Conservation (phyloP, 2,329 filamentous ascomycete genomes). For the Chaetomiaceae sp. region DNA sequence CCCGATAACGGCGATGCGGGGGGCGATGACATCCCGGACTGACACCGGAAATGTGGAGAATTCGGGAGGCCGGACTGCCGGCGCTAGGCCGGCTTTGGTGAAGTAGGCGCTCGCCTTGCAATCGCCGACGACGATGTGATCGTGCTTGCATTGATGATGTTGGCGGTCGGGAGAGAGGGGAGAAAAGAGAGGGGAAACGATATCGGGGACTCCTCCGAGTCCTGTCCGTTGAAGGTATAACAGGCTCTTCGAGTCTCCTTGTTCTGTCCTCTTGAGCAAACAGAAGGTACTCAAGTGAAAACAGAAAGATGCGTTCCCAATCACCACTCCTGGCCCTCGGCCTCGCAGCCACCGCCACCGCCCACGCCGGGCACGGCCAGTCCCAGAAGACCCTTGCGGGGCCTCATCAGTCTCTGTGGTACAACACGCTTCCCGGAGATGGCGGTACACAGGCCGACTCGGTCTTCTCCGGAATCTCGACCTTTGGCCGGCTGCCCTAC, state of each 20-base stretch:
- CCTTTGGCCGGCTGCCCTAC: constrained; percentile 76
- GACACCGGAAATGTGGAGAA: neutral
- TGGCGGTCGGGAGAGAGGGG: too few species aligned
- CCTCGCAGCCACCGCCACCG: constrained; percentile 48
- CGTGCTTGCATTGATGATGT: neutral
- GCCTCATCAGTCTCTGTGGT: constrained; percentile 74
- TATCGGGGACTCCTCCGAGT: neutral
- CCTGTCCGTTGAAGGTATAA: neutral
- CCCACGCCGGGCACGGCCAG: constrained; percentile 54
- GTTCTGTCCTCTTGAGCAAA: neutral
- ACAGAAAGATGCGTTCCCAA: neutral
- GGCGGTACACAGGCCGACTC: constrained; percentile 85
- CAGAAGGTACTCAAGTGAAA: neutral
- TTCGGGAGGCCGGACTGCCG: neutral
- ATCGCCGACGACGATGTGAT: neutral
- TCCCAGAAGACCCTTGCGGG: constrained; percentile 55
- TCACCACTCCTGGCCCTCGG: constrained; percentile 33
- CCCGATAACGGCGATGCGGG: constrained; percentile 8
- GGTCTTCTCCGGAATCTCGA: constrained; percentile 83
- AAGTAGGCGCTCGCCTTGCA: constrained; percentile 1
- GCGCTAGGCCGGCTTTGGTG: neutral
- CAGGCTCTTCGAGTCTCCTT: neutral
- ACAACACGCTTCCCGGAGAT: constrained; percentile 76
- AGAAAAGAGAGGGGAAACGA: neutral
- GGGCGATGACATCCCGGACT: neutral